phyloP scores from a whole-genome alignment of 768 basidiomycete species.

The Boletus tomentosulus region DNA sequence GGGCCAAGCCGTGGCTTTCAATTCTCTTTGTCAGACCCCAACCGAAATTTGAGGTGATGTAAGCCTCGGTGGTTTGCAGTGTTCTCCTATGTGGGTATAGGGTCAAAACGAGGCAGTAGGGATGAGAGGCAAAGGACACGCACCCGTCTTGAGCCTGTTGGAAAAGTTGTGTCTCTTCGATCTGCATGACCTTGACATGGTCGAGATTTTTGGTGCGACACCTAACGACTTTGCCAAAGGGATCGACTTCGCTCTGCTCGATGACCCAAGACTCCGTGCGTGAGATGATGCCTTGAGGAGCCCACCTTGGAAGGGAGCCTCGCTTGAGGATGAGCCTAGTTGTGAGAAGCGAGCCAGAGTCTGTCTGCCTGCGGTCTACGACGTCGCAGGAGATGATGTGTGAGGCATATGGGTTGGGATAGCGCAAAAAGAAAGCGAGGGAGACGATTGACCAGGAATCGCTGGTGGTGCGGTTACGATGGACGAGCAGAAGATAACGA shows the following conservation, averaged over 20 bases:
- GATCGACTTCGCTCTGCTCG: constrained; percentile 93
- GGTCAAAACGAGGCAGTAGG: background rate
- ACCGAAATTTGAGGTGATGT: constrained; percentile 84
- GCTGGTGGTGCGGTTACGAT: constrained; percentile 36
- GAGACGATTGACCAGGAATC: constrained; percentile 93
- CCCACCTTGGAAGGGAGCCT: constrained; percentile 90
- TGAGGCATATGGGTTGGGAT: constrained; percentile 91
- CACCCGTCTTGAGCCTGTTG: constrained; percentile 69
- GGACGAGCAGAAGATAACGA: background rate
- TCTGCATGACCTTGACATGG: constrained; percentile 91
- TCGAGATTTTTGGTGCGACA: constrained; percentile 88
- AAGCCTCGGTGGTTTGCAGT: constrained; percentile 79
- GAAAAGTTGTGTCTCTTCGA: constrained; percentile 78
- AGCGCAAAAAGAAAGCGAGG: constrained; percentile 90
- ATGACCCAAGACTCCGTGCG: constrained; percentile 92
- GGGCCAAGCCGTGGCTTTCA: constrained; percentile 78
- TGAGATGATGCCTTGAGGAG: constrained; percentile 74
- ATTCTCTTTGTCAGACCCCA: constrained; percentile 87
- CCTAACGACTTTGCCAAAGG: constrained; percentile 67
- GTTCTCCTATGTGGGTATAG: constrained; percentile 53
- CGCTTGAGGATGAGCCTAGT: constrained; percentile 90
- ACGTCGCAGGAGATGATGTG: constrained; percentile 97
- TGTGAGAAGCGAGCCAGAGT: constrained; percentile 73
- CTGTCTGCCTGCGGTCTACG: constrained; percentile 73
- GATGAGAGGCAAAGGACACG: constrained; percentile 20